Percentiles rank a stretch among this genome's conserved stretches.
Evolutionary conservation across 2,329 filamentous ascomycete species (phyloP).

Genomic region (Daldinia eschscholtzii): DNA sequence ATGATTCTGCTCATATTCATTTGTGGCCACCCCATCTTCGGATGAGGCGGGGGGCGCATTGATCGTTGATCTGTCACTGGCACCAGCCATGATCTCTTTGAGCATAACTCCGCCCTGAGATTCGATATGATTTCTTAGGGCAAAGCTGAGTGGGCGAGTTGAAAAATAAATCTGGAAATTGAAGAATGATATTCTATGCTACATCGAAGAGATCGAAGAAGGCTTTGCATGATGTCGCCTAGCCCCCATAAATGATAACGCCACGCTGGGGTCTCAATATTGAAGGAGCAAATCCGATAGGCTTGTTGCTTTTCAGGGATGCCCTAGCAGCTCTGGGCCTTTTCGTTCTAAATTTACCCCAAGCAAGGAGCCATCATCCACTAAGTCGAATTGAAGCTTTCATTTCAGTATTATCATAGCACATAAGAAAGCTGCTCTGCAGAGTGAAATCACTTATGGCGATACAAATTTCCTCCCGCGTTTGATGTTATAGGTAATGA

Average conservation of each 20-base stretch:
- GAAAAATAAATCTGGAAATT: background rate
- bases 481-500: too few relatives aligned
- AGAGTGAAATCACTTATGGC: too few relatives aligned
- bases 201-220: constrained; percentile 7
- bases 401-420: background rate
- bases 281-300: background rate
- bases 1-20: constrained; percentile 16
- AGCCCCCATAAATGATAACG: constrained; percentile 12
- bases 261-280: constrained; percentile 25
- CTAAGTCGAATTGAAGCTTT: background rate
- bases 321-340: background rate
- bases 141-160: background rate
- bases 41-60: constrained; percentile 4
- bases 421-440: too few relatives aligned
- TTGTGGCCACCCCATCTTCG: constrained; percentile 21
- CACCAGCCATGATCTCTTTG: constrained; percentile 17
- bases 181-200: background rate
- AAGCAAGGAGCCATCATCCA: background rate
- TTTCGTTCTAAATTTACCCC: constrained; percentile 5
- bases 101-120: background rate
- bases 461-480: too few relatives aligned
- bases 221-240: constrained; percentile 14
- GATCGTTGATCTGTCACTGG: constrained; percentile 2
- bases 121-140: background rate
- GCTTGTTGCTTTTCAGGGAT: background rate